Base-by-base conservation (phyloP, 208 protist genomes). In the Wallacemonas collosoma region DNA sequence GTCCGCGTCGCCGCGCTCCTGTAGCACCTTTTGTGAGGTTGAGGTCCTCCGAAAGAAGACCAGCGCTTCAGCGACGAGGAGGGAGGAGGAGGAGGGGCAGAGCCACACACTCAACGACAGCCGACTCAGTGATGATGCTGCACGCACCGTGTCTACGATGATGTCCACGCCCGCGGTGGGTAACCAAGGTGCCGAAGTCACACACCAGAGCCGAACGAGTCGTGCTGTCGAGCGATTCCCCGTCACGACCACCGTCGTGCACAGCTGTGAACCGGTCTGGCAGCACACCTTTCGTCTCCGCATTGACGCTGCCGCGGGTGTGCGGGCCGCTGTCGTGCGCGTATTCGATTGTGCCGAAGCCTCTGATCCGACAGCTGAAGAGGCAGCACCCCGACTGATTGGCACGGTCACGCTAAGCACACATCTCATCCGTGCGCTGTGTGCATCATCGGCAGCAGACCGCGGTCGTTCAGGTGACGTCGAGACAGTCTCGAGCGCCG, bases 261-360 rank as follows among this genome's bases (percentile, higher is more conserved):
- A 72, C 15, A 75, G 64, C 11, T 72, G 70, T 50, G 17, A 68
- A 17, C 79, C 79, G 14, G 62, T 60, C 26, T 83, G 79, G 79
- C 47, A 75, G 67, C 79, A 83, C 62, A 73, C 53, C 7, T 83
- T 83, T 47, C 79, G 79, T 7, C 71, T 68, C 15, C 48, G 71
- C 1, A 26, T 80, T 2, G 74, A 67, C 44, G 17, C 55, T 14
- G n/a, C 43, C 8, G 66, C 47, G 8, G 66, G 35, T 12, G 69
- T 83, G 15, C 58, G 54, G 4, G 45, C 64, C 14, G 51, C 57
- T 6, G 64, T 69, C 41, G 64, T 83, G 15, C 79, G 79, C 14
- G 71, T 83, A 6, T 83, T 83, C 15, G 68, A 76, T 45, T 60
- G 71, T 6, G 26, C 50, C 47, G 14, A 12, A 14, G 64, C 11